Base-by-base conservation (phyloP, 1,284 basidiomycete genomes). In the Puccinia horiana region DNA sequence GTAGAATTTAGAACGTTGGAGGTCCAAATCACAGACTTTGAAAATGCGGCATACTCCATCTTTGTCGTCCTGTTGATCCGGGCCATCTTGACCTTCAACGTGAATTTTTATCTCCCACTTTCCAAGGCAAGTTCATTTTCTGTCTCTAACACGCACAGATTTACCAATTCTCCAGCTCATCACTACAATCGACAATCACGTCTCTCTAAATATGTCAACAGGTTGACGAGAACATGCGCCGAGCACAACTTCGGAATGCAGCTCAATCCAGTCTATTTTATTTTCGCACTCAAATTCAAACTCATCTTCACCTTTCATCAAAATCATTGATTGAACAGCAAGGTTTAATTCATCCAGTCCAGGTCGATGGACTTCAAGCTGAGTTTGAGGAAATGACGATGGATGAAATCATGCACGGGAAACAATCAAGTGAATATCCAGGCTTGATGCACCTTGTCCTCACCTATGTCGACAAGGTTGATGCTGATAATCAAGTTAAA, bases 1-100 rank as follows among this genome's bases (percentile, higher is more conserved):
- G 96, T 99, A 26, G 97, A 99, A 87, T 99, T 99, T 88, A 90
- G 97, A 74, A 94, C 93, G 85, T 99, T 99, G 97, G 97, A 99
- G 87, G 94, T 99, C 2, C 97, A 99, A 87, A 91, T 97, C 85
- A 99, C 97, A 29, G 97, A 99, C 88, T 99, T 96, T 87, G 97
- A 99, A 89, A 99, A 99, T 87, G 97, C 97, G 0, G 96, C 97
- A 0, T 98, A 95, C 86, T 91, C 94, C 42, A 91, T 98, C 65
- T 99, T 99, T 87, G 91, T 97, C 83, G 95, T 98, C 8, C 90
- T 99, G 44, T 89, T 99, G 11, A 95, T 96, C 0, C 90, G 96
- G 63, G 96, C 96, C 0, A 97, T 99, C 84, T 90, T 98, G 83
- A 91, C 90, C 84, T 95, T 95, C 87, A 92, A 93, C 83, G 89